Percentiles rank a stretch among this genome's conserved stretches.
Evolutionary conservation across 169 alveolate genomes (phyloP).

Genomic region (Plasmodium fragile): DNA sequence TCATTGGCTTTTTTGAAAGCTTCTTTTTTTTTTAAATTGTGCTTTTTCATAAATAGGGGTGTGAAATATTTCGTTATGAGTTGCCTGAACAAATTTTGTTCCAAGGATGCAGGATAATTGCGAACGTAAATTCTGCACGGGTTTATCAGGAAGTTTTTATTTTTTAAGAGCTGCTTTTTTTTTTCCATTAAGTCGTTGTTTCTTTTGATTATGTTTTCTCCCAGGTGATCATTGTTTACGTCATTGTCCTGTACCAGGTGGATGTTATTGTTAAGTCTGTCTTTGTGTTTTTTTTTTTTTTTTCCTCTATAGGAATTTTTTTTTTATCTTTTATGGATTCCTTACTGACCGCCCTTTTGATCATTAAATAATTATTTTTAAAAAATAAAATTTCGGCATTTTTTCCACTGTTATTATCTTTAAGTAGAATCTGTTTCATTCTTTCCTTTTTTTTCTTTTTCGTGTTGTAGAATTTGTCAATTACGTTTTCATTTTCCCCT

Average conservation of each 20-base stretch:
- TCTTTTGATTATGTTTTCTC: constrained; percentile 35
- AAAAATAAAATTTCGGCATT: constrained; percentile 55
- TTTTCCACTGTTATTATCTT: constrained; percentile 3
- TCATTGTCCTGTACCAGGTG: constrained; percentile 62
- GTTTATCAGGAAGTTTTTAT: constrained; percentile 69
- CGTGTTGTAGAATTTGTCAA: constrained; percentile 39
- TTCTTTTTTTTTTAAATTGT: constrained; percentile 67
- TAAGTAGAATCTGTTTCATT: constrained; percentile 51
- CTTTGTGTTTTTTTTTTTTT: constrained; percentile 29
- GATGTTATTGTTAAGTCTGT: constrained; percentile 46
- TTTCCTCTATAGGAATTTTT: neutral
- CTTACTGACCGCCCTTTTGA: constrained; percentile 72
- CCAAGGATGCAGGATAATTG: constrained; percentile 56
- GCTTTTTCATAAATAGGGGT: constrained; percentile 67
- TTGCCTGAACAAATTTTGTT: constrained; percentile 51
- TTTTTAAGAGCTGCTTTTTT: constrained; percentile 65
- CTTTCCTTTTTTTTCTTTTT: constrained; percentile 58
- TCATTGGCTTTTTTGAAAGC: constrained; percentile 50
- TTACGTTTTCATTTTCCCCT: constrained; percentile 38
- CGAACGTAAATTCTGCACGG: constrained; percentile 75
- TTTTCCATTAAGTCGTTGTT: constrained; percentile 49
- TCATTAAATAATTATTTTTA: constrained; percentile 69
- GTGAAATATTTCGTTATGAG: constrained; percentile 63
- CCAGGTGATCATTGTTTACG: constrained; percentile 52
- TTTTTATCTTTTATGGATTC: constrained; percentile 53